Base-by-base conservation (phyloP, 192 early-diverging fungal species). In the Coemansia sp. region DNA sequence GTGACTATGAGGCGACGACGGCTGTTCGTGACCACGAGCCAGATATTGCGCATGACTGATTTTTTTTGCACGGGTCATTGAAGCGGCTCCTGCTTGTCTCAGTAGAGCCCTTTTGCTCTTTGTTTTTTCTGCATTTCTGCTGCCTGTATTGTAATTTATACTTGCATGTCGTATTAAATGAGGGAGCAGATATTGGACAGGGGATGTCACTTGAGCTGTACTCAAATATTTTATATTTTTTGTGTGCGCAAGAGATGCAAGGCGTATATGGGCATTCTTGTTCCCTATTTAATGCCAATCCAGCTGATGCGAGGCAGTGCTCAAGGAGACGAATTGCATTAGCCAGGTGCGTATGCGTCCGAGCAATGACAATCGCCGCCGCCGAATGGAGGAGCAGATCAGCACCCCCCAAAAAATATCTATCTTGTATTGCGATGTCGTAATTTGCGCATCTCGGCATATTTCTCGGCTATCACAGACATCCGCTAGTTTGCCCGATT, bases 121-220 rank as follows among this genome's bases (percentile, higher is more conserved):
- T 41, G 36, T 60, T 41, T 24, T 54, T 51, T 51, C 22, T 60
- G 35, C 32, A 25, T 53, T 24, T 54, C 51, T 5, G 51, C 51
- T 54, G 51, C 29, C 51, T 31, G 14, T 32, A 31, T 31, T 54
- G 51, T 54, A 54, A 32, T 62, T 62, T 17, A 41, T 20, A 59
- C 27, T 40, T 59, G 57, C 15, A 56, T 41, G 19, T 60, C 49
- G 45, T 37, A 49, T 17, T 19, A 39, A n/a, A 59, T 36, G 45
- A 22, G 59, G 25, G 36, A 27, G 35, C 63, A 56, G 31, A 51
- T 41, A 61, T 68, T 68, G 45, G 38, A 35, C 17, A 42, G 22
- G 29, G 11, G 27, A 25, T 15, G 59, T 68, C 66, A 68, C 66
- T 68, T 68, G 66, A 49, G 59, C 40, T 24, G 51, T 2, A n/a